Evolutionary conservation across 495 filamentous ascomycete species (phyloP), one percentile per base, ranked within the genome.

Genomic region (Sphaerosporella brunnea): DNA sequence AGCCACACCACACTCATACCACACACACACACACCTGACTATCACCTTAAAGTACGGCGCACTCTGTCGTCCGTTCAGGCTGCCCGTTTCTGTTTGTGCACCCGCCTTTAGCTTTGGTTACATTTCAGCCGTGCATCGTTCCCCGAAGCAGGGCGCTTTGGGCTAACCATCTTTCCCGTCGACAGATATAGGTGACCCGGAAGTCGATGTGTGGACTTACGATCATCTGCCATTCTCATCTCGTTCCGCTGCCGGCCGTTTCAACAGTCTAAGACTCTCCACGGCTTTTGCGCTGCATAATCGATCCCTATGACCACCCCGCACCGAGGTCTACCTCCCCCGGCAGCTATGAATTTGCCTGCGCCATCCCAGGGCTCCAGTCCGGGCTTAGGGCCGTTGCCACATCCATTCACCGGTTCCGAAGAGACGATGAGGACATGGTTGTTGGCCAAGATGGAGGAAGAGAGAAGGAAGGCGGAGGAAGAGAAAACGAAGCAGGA

Each of bases 401-500:
- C 85, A 8, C 63, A 71, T 36, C 73, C 74, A 66, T 84, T 80
- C 72, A 76, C 81, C 56, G 73, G 71, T 48, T 72, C 77, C 26
- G 85, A 94, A 52, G 80, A 88, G 26, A 73, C 79, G 18, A 80
- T 85, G 79, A 75, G 77, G 48, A 75, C 71, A 50, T 95, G 83
- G 84, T 69, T 93, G 2, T 61, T 72, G 39, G 82, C 85, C 11
- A 92, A 82, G 65, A 69, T 76, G 2, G 88, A 95, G 64, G 88
- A 94, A 53, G 84, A 90, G 50, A 74, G 74, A 51, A 74, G 80
- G 55, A 82, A 69, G 59, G 69, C 75, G 2, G 88, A 95, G 64
- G 88, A 94, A 53, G 84, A 90, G 50, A 74, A 73, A 51, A 74
- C 80, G 55, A 82, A 69, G 59, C 82, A 88, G 62, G 86, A 95